phyloP scores from a whole-genome alignment of 2,329 filamentous ascomycete species.

The Colletotrichum falcatum region DNA sequence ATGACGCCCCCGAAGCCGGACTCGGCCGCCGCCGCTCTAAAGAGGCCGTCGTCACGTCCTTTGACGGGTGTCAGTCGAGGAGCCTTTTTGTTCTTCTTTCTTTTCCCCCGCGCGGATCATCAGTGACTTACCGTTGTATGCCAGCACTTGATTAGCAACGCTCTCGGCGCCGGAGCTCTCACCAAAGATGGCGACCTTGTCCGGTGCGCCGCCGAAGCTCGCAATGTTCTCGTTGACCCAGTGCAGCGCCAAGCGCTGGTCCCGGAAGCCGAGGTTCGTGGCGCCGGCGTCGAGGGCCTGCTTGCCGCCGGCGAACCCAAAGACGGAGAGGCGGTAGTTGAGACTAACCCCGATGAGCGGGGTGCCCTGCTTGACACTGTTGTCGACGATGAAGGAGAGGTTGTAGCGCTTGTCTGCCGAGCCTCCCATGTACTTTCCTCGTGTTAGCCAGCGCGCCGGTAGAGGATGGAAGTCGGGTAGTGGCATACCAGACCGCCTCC shows the following conservation, averaged over 20 bases:
- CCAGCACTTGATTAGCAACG: slow-evolving; percentile 59
- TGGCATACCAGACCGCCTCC: slow-evolving; percentile 49
- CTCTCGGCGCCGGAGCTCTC: slow-evolving; percentile 63
- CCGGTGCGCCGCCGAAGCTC: slow-evolving; percentile 58
- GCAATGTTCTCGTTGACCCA: slow-evolving; percentile 62
- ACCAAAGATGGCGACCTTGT: slow-evolving; percentile 63
- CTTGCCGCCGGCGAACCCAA: slow-evolving; percentile 59
- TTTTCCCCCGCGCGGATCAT: not conserved
- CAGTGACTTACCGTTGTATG: slow-evolving; percentile 57
- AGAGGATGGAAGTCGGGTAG: not conserved
- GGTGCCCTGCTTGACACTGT: slow-evolving; percentile 57
- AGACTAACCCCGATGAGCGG: slow-evolving; percentile 62
- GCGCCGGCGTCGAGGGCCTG: slow-evolving; percentile 55
- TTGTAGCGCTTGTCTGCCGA: slow-evolving; percentile 66
- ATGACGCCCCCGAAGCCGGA: slow-evolving; percentile 57
- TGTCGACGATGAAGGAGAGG: slow-evolving; percentile 67
- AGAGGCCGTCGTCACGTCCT: slow-evolving; percentile 62
- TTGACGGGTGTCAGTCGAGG: not conserved
- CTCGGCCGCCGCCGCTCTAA: slow-evolving; percentile 62
- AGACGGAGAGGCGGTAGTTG: slow-evolving; percentile 62
- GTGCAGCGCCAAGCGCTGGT: slow-evolving; percentile 59
- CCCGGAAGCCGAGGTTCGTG: slow-evolving; percentile 62
- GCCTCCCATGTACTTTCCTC: slow-evolving; percentile 44
- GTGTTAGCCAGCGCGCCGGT: slow-evolving; percentile 8
- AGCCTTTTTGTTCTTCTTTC: not conserved